Conservation (phyloP, 805 yeast genomes). For the Candida ipomoeae region DNA sequence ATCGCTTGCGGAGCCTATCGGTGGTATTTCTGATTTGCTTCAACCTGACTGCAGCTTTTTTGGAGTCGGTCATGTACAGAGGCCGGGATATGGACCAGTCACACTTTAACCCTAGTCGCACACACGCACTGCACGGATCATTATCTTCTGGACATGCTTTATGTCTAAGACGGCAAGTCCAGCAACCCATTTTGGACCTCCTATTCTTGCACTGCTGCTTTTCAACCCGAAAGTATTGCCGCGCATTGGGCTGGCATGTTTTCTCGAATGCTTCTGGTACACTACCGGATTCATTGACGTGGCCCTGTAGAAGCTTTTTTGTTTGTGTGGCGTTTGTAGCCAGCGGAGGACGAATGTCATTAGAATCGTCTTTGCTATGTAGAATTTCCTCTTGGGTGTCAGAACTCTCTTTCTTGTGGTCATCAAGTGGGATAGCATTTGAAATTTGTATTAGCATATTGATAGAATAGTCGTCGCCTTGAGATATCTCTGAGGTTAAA, state of each 20-base stretch:
- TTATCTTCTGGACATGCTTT: conserved; percentile 19
- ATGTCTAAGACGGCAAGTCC: conserved; percentile 20
- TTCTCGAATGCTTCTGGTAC: neutral
- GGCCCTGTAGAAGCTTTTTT: neutral
- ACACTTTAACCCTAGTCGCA: conserved; percentile 13
- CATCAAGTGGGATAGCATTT: neutral
- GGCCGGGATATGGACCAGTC: conserved; percentile 14
- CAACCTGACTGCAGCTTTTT: conserved; percentile 3
- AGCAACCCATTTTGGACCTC: conserved; percentile 16
- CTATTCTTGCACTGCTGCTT: neutral
- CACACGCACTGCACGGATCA: conserved; percentile 14
- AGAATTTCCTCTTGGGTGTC: neutral
- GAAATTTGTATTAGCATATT: conserved; percentile 7
- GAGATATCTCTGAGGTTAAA: conserved; percentile 10
- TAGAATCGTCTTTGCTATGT: neutral
- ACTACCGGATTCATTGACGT: neutral
- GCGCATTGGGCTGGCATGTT: neutral
- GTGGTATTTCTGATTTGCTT: conserved; percentile 9
- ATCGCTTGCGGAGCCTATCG: conserved; percentile 5
- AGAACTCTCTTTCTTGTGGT: neutral
- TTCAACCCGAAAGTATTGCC: neutral
- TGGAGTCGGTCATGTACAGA: conserved; percentile 13
- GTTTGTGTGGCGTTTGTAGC: neutral
- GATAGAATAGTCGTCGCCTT: conserved; percentile 3
- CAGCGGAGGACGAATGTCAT: neutral